A percentile compares a stretch with the other conserved stretches of the same genome.
Evolutionary conservation across 768 basidiomycete genomes (phyloP).

Genomic region (Suillus subluteus): DNA sequence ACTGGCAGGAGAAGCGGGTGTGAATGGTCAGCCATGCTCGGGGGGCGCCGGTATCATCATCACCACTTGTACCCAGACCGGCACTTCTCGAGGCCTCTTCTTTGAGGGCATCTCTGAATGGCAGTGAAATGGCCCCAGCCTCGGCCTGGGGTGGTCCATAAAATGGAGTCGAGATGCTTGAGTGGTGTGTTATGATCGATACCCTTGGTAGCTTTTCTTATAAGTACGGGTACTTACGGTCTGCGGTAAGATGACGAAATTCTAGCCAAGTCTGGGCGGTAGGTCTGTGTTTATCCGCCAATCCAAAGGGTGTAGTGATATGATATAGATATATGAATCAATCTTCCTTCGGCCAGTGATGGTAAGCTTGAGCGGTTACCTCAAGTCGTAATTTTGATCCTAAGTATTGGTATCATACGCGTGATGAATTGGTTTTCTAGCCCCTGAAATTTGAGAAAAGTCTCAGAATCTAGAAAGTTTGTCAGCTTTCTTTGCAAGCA

Average conservation of each 20-base stretch:
- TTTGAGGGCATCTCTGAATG: too few species aligned
- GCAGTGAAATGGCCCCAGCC: too few species aligned
- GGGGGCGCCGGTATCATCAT: too few species aligned
- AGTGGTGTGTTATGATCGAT: background rate
- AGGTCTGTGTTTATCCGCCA: background rate
- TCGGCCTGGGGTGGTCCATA: too few species aligned
- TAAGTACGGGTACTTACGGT: background rate
- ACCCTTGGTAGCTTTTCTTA: background rate
- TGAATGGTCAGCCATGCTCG: too few species aligned
- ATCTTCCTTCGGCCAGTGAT: background rate
- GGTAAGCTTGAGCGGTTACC: background rate
- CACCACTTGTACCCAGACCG: too few species aligned
- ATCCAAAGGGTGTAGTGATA: background rate
- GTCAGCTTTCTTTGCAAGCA: too few species aligned
- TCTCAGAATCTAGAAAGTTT: too few species aligned
- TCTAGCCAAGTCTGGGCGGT: background rate
- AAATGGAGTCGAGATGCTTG: too few species aligned
- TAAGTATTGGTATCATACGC: background rate
- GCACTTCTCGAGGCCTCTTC: too few species aligned
- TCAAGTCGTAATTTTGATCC: background rate
- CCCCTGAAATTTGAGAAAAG: background rate
- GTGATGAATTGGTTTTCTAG: background rate
- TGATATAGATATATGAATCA: background rate
- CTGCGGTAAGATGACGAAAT: background rate
- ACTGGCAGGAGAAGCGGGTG: too few species aligned